Percentiles rank a stretch among this genome's conserved stretches.
Evolutionary conservation across 2,329 filamentous ascomycete genomes (phyloP).

Genomic region (Colletotrichum lindemuthianum): DNA sequence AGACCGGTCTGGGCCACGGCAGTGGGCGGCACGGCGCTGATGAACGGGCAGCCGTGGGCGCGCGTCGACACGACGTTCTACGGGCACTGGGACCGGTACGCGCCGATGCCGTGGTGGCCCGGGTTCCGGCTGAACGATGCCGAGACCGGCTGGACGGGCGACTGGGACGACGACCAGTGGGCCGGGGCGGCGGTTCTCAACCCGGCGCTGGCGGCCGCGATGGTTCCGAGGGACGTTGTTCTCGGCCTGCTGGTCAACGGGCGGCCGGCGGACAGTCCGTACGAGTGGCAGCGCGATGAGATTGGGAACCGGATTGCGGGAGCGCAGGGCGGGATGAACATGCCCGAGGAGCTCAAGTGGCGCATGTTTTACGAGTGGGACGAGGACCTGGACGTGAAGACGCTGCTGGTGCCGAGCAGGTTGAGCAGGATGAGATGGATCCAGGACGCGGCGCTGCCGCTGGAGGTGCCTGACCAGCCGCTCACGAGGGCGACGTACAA

Average conservation of each 20-base stretch:
- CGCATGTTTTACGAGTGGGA: no score
- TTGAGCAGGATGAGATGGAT: not conserved
- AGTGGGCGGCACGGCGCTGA: not conserved
- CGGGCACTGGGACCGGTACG: slow-evolving; percentile 18
- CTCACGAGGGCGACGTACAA: not conserved
- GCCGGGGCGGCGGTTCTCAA: not conserved
- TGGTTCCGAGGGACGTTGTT: not conserved
- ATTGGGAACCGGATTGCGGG: no score
- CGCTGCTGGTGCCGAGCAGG: no score
- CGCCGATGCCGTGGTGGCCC: slow-evolving; percentile 29
- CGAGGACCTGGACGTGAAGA: no score
- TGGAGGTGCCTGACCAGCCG: not conserved
- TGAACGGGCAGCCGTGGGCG: not conserved
- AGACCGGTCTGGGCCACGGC: slow-evolving; percentile 1
- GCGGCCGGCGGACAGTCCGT: no score
- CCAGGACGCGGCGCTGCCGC: no score
- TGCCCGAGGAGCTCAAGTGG: no score
- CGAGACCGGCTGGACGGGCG: not conserved
- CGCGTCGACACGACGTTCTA: not conserved
- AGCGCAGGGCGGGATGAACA: no score
- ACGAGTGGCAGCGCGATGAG: no score
- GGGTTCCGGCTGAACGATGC: not conserved
- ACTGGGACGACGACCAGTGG: not conserved
- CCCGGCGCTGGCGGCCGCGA: not conserved
- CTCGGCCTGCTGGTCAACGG: not conserved